Evolutionary conservation across 768 basidiomycete genomes (phyloP), one percentile per base, ranked within the genome.

Genomic region (Suillus hirtellus): DNA sequence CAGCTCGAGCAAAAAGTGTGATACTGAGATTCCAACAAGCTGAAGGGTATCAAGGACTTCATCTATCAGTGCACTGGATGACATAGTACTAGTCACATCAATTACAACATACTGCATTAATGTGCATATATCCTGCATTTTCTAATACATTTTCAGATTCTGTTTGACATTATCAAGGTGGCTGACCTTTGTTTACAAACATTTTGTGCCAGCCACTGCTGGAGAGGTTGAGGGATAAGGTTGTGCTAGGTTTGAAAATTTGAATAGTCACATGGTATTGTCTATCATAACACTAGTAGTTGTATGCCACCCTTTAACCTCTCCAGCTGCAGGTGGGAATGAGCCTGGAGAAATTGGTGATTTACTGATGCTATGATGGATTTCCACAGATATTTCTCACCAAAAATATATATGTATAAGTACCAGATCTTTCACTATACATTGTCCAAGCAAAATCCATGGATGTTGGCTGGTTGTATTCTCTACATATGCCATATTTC

Each of bases 141-240:
- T 61, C 2, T 47, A 31, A 6, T 61, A 44, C 11, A n/a, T 52
- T 31, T 35, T 46, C 27, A 40, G 43, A 43, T 10, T 27, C 47
- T 1, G 12, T 27, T 27, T 49, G 24, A 49, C 14, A 49, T 10
- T n/a, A n/a, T n/a, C n/a, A n/a, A 42, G 24, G 59, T 60, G 59
- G 59, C 59, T 43, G 59, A 44, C 24, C 0, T 27, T 43, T 60
- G 59, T 60, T 60, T 60, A 60, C 59, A 43, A 60, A 60, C 34
- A 44, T 60, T 60, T 43, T 43, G 44, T 60, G 37, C 59, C 40
- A 60, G 59, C 59, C 10, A 27, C 59, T 60, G 59, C 46, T 43
- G 24, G 24, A 24, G 24, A 24, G 24, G 24, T 24, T 24, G 24
- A 24, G 24, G 24, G 2, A 24, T 24, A 42, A 44, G 46, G 44